Evolutionary conservation across 2,329 filamentous ascomycete species (phyloP).

Genomic region (Colletotrichum falcatum): DNA sequence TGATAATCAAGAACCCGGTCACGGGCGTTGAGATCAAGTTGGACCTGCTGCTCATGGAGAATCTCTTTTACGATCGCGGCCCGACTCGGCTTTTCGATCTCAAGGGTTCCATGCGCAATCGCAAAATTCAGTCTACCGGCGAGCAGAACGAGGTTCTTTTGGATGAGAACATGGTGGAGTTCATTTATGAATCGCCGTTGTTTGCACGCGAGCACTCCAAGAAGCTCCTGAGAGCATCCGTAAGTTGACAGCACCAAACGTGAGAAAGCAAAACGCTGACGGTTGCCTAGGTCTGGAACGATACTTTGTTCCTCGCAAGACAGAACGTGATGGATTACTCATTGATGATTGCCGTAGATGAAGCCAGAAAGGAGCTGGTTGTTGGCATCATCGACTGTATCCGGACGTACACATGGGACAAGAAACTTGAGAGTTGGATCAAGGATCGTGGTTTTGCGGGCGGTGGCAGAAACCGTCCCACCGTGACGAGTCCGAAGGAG

Average conservation of each 20-base stretch:
- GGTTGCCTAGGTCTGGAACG: conserved; percentile 79
- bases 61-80: conserved; percentile 94
- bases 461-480: conserved; percentile 84
- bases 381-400: conserved; percentile 99
- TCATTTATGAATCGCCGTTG: conserved; percentile 96
- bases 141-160: conserved; percentile 96
- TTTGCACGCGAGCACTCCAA: conserved; percentile 97
- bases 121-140: conserved; percentile 95
- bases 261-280: neutral
- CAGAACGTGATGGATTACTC: conserved; percentile 99
- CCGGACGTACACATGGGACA: conserved; percentile 98
- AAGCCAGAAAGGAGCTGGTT: conserved; percentile 87
- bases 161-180: conserved; percentile 99
- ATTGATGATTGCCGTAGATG: conserved; percentile 97
- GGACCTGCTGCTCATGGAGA: conserved; percentile 96
- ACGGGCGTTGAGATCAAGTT: conserved; percentile 95
- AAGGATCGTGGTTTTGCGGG: conserved; percentile 91
- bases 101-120: conserved; percentile 98
- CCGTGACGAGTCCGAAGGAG: conserved; percentile 96
- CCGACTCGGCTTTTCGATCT: conserved; percentile 94
- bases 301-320: conserved; percentile 92
- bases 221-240: conserved; percentile 88
- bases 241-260: conserved; percentile 32
- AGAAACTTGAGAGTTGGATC: conserved; percentile 99
- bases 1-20: conserved; percentile 93